Evolutionary conservation across 768 basidiomycete species (phyloP).

Genomic region (Leccinum barrowsii): DNA sequence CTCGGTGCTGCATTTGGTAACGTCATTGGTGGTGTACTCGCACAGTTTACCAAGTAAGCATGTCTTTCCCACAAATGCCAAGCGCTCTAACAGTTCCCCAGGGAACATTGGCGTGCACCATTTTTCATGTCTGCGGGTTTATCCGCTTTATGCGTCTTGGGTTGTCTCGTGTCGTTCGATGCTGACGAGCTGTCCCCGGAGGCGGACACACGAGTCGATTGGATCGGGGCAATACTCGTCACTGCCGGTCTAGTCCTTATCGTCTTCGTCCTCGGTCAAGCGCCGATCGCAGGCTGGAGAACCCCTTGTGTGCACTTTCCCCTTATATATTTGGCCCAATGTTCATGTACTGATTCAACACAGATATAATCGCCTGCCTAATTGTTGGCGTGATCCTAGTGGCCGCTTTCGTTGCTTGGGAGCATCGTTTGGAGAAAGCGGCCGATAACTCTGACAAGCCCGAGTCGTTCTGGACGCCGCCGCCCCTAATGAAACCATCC

Average conservation of each 20-base stretch:
- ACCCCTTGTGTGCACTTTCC: slow-evolving; percentile 44
- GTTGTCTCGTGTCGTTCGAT: slow-evolving; percentile 60
- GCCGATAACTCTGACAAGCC: slow-evolving; percentile 7
- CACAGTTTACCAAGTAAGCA: slow-evolving; percentile 44
- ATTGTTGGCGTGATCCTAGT: slow-evolving; percentile 58
- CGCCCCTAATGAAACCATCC: slow-evolving; percentile 61
- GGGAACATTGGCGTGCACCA: slow-evolving; percentile 61
- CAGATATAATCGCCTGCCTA: slow-evolving; percentile 71
- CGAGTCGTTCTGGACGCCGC: slow-evolving; percentile 38
- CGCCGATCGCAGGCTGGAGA: slow-evolving; percentile 58
- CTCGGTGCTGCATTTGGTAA: slow-evolving; percentile 72
- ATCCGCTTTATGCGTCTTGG: slow-evolving; percentile 46
- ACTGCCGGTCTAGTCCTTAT: slow-evolving; percentile 67
- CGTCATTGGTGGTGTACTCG: slow-evolving; percentile 66
- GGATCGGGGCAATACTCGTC: slow-evolving; percentile 67
- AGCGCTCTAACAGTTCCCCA: slow-evolving; percentile 8
- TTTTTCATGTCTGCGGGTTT: slow-evolving; percentile 63
- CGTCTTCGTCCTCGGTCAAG: slow-evolving; percentile 71
- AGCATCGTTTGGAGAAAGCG: slow-evolving; percentile 51
- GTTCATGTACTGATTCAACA: slow-evolving; percentile 6
- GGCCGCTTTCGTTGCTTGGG: slow-evolving; percentile 60
- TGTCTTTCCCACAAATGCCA: neutral
- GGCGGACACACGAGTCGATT: slow-evolving; percentile 57
- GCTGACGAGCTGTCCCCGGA: slow-evolving; percentile 43
- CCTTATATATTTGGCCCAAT: slow-evolving; percentile 14